Base-by-base conservation (phyloP, 202 grass and related monocot genomes). In the Musa balbisiana region DNA sequence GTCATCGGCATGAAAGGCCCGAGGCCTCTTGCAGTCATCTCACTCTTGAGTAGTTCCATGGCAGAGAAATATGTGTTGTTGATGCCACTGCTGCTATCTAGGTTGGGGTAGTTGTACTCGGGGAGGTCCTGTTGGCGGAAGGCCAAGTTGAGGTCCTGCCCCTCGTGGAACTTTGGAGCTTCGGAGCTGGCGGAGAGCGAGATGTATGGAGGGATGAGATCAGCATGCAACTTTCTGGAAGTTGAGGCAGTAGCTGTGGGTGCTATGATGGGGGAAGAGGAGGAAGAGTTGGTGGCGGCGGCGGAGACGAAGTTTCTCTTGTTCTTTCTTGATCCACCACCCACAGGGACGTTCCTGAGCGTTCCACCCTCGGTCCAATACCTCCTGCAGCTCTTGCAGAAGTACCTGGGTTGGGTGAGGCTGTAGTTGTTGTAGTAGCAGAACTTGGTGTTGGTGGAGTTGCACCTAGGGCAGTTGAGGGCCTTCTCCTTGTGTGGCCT, bases 351-450 rank as follows among this genome's bases (percentile, higher is more conserved):
- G 49, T 77, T 77, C 49, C 74, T 50, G 21, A 66, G 74, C 49
- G 74, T 65, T 11, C 74, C 74, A 51, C 74, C 74, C 13, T 64
- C 74, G 3, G 74, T 77, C 74, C 74, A 77, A 9, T 77, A 77
- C 74, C 74, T 77, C 24, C 74, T 77, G 59, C 74, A 77, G 43
- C 29, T 77, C 74, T 77, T 77, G 49, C 74, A 77, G 74, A 77
- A 77, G 74, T 77, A 77, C 33, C 74, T 64, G n/a, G 74, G 74
- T 20, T 77, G 74, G 20, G 74, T 77, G 58, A 77, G 74, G 62
- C 74, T 77, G 74, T 77, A 77, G 59, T 77, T 77, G 74, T 77
- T 77, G 74, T 77, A 77, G 74, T 77, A 77, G 60, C 74, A 77
- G 29, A 77, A 77, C 19, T 77, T 77, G 43, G 74, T 77, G 74